Evolutionary conservation across 257 asterid genomes (phyloP).

Genomic region (Jacaranda mimosifolia): DNA sequence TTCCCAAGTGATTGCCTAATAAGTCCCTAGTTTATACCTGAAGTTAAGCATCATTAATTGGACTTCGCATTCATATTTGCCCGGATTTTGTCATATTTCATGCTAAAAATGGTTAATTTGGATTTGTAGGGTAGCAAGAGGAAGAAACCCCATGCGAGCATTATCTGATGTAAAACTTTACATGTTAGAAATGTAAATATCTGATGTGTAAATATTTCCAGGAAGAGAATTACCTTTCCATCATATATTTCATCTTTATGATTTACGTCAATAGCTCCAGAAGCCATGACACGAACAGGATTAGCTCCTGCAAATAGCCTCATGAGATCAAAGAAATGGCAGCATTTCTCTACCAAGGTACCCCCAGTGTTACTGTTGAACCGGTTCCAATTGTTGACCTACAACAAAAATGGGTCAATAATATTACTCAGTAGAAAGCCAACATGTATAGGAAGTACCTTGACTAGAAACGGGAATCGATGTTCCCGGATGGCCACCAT

Average conservation of each 20-base stretch:
- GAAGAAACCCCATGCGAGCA: background rate
- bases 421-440: constrained; percentile 21
- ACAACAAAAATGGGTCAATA: constrained; percentile 36
- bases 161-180: background rate
- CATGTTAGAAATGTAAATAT: background rate
- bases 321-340: constrained; percentile 98
- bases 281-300: constrained; percentile 91
- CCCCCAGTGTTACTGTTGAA: constrained; percentile 95
- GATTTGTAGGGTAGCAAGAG: too few relatives aligned
- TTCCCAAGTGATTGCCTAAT: background rate
- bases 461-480: constrained; percentile 92
- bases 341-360: constrained; percentile 96
- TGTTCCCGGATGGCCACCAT: constrained; percentile 97
- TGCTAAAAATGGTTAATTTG: too few relatives aligned
- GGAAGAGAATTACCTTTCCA: constrained; percentile 65
- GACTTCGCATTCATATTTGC: too few relatives aligned
- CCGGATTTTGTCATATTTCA: too few relatives aligned
- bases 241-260: constrained; percentile 90
- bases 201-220: constrained; percentile 5
- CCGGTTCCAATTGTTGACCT: constrained; percentile 96
- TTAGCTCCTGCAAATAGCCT: constrained; percentile 80
- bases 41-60: too few relatives aligned
- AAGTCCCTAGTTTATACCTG: background rate
- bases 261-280: constrained; percentile 92
- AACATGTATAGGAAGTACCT: constrained; percentile 56